Evolutionary conservation across 495 filamentous ascomycete genomes (phyloP).

Genomic region (Annulohypoxylon stygium): DNA sequence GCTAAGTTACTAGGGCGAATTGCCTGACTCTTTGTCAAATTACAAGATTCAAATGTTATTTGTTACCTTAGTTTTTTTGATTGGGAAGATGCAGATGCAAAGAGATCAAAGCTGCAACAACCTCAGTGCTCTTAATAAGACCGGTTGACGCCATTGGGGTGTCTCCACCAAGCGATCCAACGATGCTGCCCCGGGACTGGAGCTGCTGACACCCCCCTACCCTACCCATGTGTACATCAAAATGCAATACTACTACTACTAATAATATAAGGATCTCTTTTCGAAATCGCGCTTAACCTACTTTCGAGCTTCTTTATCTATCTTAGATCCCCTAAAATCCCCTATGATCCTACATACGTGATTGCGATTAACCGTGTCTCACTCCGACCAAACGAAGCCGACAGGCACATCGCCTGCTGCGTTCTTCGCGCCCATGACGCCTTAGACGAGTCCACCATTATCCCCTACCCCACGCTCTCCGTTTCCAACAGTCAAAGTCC

Average conservation of each 20-base stretch:
- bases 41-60: not conserved
- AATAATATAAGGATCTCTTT: constrained; percentile 13
- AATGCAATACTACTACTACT: not conserved
- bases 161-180: constrained; percentile 1
- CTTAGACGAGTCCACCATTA: constrained; percentile 10
- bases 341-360: not conserved
- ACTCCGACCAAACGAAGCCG: constrained; percentile 20
- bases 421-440: constrained; percentile 29
- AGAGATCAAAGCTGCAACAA: not conserved
- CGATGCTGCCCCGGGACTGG: constrained; percentile 5
- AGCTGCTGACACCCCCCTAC: constrained; percentile 15
- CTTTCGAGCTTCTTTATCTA: not conserved
- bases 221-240: not conserved
- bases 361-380: constrained; percentile 9
- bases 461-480: not conserved
- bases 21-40: not conserved
- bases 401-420: constrained; percentile 15
- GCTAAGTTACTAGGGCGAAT: not conserved
- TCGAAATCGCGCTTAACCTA: constrained; percentile 16
- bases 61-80: not conserved
- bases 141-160: not conserved
- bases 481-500: not conserved
- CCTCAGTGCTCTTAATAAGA: constrained; percentile 1
- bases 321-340: not conserved
- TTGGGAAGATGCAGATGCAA: not conserved